Conservation (phyloP, 352 stramenopile genomes). For the Phytophthora sp. region DNA sequence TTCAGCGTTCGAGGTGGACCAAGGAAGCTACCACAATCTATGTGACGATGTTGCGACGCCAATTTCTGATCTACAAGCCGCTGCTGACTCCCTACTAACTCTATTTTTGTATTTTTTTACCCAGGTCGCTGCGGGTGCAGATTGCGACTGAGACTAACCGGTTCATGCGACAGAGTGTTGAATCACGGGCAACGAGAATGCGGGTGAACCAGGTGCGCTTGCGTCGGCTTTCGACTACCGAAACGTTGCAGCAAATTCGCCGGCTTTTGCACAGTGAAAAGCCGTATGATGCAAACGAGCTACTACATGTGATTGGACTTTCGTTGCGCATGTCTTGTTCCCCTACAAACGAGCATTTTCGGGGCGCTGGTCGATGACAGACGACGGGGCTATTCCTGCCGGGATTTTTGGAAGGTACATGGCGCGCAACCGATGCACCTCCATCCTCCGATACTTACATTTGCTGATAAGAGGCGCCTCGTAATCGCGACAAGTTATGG, state of each 20-base stretch:
- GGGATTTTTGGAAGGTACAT: conserved; percentile 33
- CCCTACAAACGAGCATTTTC: conserved; percentile 24
- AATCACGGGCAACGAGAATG: neutral
- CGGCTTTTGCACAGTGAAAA: neutral
- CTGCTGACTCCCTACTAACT: conserved; percentile 1
- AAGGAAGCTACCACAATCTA: neutral
- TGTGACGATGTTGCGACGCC: neutral
- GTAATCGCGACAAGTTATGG: conserved; percentile 21
- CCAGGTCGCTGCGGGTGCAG: conserved; percentile 18
- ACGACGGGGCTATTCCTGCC: conserved; percentile 12
- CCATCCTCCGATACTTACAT: conserved; percentile 30
- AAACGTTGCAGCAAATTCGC: conserved; percentile 1
- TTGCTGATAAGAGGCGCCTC: conserved; percentile 15
- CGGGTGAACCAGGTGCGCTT: conserved; percentile 5
- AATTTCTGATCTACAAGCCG: neutral
- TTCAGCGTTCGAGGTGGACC: conserved; percentile 2
- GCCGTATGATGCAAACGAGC: conserved; percentile 9
- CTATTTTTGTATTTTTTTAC: conserved; percentile 36
- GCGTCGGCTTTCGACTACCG: neutral
- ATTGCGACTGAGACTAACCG: conserved; percentile 32
- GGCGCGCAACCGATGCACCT: conserved; percentile 22
- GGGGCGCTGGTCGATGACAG: conserved; percentile 25
- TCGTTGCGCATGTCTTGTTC: conserved; percentile 31
- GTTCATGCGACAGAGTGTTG: conserved; percentile 19
- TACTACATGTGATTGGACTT: conserved; percentile 26